These are phyloP conservation scores for Linnemannia hyalina DNA, from an alignment of 192 early-diverging fungal genomes.

Conservation along the genomic window DNA sequence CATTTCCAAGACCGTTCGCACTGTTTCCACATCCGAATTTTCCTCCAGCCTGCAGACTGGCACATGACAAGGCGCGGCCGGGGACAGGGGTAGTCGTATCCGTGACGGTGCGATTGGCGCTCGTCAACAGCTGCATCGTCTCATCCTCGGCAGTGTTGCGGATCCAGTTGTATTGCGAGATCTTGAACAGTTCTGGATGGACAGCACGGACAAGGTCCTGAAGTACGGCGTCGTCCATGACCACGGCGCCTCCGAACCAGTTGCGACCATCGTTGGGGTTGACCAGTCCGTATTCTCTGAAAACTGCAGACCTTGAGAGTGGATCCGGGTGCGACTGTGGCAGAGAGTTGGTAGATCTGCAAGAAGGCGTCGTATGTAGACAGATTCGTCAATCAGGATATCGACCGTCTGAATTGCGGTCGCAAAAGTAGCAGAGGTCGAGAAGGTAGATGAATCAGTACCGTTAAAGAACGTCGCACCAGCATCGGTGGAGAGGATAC, in stretches of 20 bases:
- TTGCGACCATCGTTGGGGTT: slow-evolving; percentile 72
- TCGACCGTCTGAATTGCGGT: slow-evolving; percentile 69
- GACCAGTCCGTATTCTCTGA: slow-evolving; percentile 75
- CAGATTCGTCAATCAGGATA: slow-evolving; percentile 79
- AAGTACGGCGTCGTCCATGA: slow-evolving; percentile 76
- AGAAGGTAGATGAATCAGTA: slow-evolving; percentile 46
- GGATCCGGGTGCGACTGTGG: slow-evolving; percentile 47
- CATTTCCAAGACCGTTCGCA: background rate
- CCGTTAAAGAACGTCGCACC: slow-evolving; percentile 72
- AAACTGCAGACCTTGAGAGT: slow-evolving; percentile 76
- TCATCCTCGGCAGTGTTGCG: slow-evolving; percentile 75
- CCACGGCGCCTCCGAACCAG: slow-evolving; percentile 79
- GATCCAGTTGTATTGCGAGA: slow-evolving; percentile 73
- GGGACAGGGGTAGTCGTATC: slow-evolving; percentile 41
- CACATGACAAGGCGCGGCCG: slow-evolving; percentile 34
- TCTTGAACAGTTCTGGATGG: slow-evolving; percentile 65
- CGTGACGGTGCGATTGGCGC: slow-evolving; percentile 67
- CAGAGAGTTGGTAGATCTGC: slow-evolving; percentile 64
- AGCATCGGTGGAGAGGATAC: slow-evolving; percentile 72
- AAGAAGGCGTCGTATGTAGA: slow-evolving; percentile 69
- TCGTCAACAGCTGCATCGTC: slow-evolving; percentile 56
- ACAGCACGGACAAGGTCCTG: slow-evolving; percentile 77
- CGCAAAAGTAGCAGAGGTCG: slow-evolving; percentile 60
- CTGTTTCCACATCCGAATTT: background rate
- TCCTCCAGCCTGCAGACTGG: slow-evolving; percentile 17